phyloP scores from a whole-genome alignment of 345 rosid species.

The Xanthoceras sorbifolium region DNA sequence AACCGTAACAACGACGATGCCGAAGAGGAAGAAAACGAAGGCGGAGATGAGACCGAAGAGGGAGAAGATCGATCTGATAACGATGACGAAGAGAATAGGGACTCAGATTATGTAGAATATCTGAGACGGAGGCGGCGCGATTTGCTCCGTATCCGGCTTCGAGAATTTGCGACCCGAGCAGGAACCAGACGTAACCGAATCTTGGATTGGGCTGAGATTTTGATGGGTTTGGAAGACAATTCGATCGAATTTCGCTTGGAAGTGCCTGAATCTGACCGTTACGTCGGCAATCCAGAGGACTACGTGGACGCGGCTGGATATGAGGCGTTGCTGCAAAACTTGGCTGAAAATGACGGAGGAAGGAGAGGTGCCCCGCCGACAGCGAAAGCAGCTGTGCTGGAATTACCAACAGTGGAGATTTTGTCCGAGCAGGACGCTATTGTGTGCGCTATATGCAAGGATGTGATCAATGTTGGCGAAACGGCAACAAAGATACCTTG shows the following conservation, averaged over 20 bases:
- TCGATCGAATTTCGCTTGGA: constrained; percentile 64
- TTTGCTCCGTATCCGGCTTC: constrained; percentile 44
- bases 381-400: constrained; percentile 42
- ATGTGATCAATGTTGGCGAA: constrained; percentile 52
- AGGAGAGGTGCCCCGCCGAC: constrained; percentile 81
- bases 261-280: constrained; percentile 52
- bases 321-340: constrained; percentile 63
- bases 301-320: constrained; percentile 63
- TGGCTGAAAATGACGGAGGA: constrained; percentile 66
- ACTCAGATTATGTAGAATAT: constrained; percentile 40
- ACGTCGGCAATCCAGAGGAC: constrained; percentile 58
- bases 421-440: constrained; percentile 27
- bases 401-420: constrained; percentile 47
- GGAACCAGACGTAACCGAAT: constrained; percentile 69
- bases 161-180: constrained; percentile 48
- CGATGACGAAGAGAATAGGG: constrained; percentile 34
- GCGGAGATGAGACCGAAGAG: constrained; percentile 25
- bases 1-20: constrained; percentile 20
- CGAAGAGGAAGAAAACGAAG: constrained; percentile 24
- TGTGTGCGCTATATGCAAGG: constrained; percentile 67
- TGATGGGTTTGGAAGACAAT: constrained; percentile 68
- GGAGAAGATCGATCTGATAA: constrained; percentile 30
- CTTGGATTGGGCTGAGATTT: constrained; percentile 72
- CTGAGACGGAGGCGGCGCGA: constrained; percentile 49
- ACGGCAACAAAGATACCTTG: constrained; percentile 58